These are phyloP conservation scores for Phragmites australis DNA, from an alignment of 176 grass and related monocot genomes.

Conservation along the genomic window DNA sequence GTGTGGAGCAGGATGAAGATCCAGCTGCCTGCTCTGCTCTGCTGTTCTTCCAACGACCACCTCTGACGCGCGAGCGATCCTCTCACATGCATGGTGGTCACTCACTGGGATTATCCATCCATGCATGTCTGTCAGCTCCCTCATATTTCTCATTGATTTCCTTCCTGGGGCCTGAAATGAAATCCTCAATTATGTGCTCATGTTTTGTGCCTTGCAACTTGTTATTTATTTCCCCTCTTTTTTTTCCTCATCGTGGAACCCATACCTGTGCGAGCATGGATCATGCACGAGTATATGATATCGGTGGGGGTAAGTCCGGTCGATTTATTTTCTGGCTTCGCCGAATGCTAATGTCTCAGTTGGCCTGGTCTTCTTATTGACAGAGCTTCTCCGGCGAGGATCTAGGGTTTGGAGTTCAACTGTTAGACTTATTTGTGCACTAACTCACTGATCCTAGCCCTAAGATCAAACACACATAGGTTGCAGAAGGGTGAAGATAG, in stretches of 20 bases:
- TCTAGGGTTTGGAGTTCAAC: no score
- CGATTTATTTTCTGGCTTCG: no score
- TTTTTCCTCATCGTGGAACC: background rate
- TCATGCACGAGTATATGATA: background rate
- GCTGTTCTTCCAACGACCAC: constrained; percentile 9
- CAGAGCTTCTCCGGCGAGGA: no score
- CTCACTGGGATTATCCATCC: background rate
- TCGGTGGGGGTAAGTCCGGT: background rate
- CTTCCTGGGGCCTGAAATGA: background rate
- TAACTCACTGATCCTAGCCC: no score
- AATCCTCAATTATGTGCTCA: background rate
- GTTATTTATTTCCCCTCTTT: background rate
- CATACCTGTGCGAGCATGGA: background rate
- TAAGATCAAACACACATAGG: no score
- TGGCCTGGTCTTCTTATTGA: no score
- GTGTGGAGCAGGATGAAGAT: constrained; percentile 37
- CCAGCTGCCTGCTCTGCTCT: background rate
- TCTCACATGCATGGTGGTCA: constrained; percentile 10
- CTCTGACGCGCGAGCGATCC: constrained; percentile 18
- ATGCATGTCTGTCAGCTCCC: background rate
- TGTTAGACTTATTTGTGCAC: no score
- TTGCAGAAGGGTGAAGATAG: no score
- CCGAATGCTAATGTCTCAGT: no score
- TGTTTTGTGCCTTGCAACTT: constrained; percentile 7
- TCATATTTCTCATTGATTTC: background rate